Conservation (phyloP, 345 rosid species). For the Citrus inodora region DNA sequence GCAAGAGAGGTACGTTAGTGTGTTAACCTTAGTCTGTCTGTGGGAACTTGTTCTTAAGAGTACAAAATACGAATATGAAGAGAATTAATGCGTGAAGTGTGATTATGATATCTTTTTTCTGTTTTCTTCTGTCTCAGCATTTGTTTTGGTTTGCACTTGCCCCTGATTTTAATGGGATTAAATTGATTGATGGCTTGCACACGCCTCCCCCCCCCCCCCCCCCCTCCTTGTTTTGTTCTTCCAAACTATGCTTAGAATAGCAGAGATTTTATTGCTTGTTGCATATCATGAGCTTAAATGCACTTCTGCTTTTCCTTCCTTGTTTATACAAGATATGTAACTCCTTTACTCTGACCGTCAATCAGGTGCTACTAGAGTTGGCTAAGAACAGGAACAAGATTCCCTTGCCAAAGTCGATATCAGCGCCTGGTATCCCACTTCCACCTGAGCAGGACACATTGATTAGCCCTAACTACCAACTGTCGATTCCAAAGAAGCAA, state of each 20-base stretch:
- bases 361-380: slow-evolving; percentile 66
- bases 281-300: background rate
- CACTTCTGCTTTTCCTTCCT: background rate
- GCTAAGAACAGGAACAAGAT: slow-evolving; percentile 83
- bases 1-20: slow-evolving; percentile 70
- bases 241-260: background rate
- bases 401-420: slow-evolving; percentile 72
- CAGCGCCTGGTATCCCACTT: slow-evolving; percentile 69
- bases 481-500: slow-evolving; percentile 58
- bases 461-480: slow-evolving; percentile 80
- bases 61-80: background rate
- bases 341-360: background rate
- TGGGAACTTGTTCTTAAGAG: background rate
- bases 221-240: background rate
- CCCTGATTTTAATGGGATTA: background rate
- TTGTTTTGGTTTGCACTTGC: background rate
- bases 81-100: no score
- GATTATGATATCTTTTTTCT: background rate
- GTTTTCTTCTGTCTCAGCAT: background rate
- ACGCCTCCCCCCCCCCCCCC: no score
- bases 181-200: background rate
- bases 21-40: background rate
- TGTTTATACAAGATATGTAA: background rate
- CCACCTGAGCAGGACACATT: slow-evolving; percentile 85
- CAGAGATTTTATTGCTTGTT: background rate